Base-by-base conservation (phyloP, 805 yeast species). In the Hermanozyma aechmeae region DNA sequence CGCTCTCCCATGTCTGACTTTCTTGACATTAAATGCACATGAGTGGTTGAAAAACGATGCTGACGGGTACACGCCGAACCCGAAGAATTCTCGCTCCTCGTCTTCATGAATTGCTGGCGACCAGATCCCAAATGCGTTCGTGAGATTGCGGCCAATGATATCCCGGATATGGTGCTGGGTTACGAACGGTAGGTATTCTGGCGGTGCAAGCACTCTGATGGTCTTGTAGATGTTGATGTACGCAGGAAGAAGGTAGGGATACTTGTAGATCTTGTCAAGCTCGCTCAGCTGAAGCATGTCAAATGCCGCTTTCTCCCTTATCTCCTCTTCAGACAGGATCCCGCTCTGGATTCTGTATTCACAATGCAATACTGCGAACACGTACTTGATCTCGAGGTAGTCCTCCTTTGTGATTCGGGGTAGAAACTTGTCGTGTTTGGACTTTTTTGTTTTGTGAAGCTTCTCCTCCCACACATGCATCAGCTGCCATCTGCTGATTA, bases 81-180 rank as follows among this genome's bases (percentile, higher is more conserved):
- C 85, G 28, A 75, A 58, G 38, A 68, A 74, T 33, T 73, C 79
- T 18, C 49, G 47, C 22, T 64, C 65, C 34, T 71, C 79, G 2
- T 56, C 56, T 3, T 46, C 52, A 5, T 39, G 50, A 2, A 53
- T 33, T 8, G 38, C 33, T 7, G 46, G 48, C 27, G 76, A 72
- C 80, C 83, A 75, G 14, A 76, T 72, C 1, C 84, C 84, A 49
- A 77, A 77, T 1, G 83, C 77, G 43, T 77, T 77, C 11, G 79
- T 77, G 28, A 74, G 67, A 38, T 76, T 79, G 23, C 66, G 54
- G 2, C 83, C 84, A 27, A 72, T 53, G 3, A 72, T 62, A 11
- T 53, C 50, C 26, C 81, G 54, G 12, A 76, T 48, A 4, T 36
- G 36, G 2, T 48, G 49, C 1, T 67, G 47, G 3, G 65, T 59